Conservation (phyloP, 441 rosid genomes). For the Metrosideros polymorpha region DNA sequence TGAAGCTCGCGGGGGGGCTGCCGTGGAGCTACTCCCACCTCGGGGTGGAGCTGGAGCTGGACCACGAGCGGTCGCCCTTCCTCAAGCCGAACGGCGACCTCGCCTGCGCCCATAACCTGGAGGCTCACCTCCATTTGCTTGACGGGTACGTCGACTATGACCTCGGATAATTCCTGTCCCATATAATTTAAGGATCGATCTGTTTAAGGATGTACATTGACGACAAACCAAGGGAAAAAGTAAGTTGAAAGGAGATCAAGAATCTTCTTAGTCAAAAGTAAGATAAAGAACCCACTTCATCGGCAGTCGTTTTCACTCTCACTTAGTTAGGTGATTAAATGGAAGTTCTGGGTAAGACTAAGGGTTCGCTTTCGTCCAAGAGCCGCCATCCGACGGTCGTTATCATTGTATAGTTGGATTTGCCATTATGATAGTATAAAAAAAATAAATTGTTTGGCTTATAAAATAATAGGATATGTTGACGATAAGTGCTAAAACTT, state of each 20-base stretch:
- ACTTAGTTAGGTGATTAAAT: background rate
- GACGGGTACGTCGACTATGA: constrained; percentile 47
- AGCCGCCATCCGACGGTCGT: too few species aligned
- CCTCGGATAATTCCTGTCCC: too few species aligned
- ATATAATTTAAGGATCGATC: too few species aligned
- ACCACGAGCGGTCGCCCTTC: constrained; percentile 65
- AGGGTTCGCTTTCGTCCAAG: background rate
- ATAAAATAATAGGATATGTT: too few species aligned
- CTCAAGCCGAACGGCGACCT: constrained; percentile 43
- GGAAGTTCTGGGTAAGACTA: background rate
- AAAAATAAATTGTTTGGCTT: too few species aligned
- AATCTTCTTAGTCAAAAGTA: background rate
- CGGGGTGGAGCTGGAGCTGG: constrained; percentile 61
- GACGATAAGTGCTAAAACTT: too few species aligned
- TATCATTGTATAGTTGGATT: too few species aligned
- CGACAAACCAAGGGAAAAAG: too few species aligned
- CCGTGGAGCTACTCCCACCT: constrained; percentile 89
- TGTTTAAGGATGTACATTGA: too few species aligned
- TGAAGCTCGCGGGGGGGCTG: constrained; percentile 41
- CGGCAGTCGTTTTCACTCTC: background rate
- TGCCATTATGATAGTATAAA: too few species aligned
- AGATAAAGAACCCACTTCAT: background rate
- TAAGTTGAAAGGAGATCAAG: too few species aligned
- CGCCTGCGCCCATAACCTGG: constrained; percentile 58
- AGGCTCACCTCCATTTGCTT: constrained; percentile 68